Percentiles rank a stretch among this genome's conserved stretches.
These are phyloP conservation scores for Omphalotus olearius DNA, from an alignment of 1,284 basidiomycete species.

Conservation along the genomic window DNA sequence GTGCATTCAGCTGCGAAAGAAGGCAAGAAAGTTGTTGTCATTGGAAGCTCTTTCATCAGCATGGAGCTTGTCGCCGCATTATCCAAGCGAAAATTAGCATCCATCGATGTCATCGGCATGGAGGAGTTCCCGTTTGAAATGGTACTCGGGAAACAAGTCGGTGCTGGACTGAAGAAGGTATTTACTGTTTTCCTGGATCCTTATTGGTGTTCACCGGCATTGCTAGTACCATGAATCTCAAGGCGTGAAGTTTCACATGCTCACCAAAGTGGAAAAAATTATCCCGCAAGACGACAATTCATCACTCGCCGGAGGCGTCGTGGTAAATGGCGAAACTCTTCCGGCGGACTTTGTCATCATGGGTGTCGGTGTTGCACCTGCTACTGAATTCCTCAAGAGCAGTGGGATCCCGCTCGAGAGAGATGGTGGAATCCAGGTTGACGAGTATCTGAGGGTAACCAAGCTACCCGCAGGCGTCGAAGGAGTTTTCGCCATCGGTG, in stretches of 20 bases:
- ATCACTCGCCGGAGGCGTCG: slow-evolving; percentile 50
- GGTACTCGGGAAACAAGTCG: slow-evolving; percentile 81
- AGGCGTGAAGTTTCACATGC: slow-evolving; percentile 83
- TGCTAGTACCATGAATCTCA: slow-evolving; percentile 73
- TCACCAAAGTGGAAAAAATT: slow-evolving; percentile 72
- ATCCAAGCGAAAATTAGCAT: slow-evolving; percentile 69
- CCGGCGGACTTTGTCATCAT: slow-evolving; percentile 82
- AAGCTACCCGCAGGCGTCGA: slow-evolving; percentile 39
- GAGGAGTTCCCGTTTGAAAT: slow-evolving; percentile 81
- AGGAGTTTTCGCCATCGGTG: slow-evolving; percentile 82
- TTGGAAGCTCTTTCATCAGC: slow-evolving; percentile 91
- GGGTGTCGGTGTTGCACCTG: slow-evolving; percentile 87
- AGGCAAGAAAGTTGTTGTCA: slow-evolving; percentile 78
- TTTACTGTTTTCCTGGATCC: slow-evolving; percentile 6
- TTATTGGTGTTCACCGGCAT: slow-evolving; percentile 1
- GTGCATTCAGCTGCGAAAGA: slow-evolving; percentile 46
- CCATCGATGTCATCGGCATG: slow-evolving; percentile 83
- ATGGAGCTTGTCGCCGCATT: slow-evolving; percentile 87
- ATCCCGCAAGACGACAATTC: slow-evolving; percentile 51
- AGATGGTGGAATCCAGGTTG: slow-evolving; percentile 81
- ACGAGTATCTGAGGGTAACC: slow-evolving; percentile 71
- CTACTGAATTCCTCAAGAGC: slow-evolving; percentile 77
- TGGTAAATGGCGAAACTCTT: slow-evolving; percentile 69
- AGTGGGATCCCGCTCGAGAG: slow-evolving; percentile 69
- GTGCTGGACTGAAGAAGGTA: slow-evolving; percentile 77